These are phyloP conservation scores for Ascosphaera pollenicola DNA, from an alignment of 2,329 filamentous ascomycete species.

Conservation along the genomic window DNA sequence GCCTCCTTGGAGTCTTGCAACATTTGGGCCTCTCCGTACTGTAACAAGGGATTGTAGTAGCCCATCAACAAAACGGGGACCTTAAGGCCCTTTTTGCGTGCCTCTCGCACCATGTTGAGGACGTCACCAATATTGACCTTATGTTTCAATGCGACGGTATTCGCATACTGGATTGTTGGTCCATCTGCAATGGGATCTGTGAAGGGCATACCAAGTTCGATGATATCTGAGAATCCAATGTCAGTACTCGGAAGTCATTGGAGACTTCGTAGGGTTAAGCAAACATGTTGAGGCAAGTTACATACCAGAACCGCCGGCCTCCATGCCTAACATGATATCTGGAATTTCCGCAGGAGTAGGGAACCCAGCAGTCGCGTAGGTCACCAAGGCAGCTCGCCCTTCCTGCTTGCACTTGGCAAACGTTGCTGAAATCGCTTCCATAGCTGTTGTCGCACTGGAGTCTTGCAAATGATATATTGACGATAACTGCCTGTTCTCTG, in stretches of 20 bases:
- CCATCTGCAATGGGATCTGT: constrained; percentile 97
- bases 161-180: constrained; percentile 87
- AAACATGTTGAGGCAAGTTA: not conserved
- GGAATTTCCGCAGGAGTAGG: constrained; percentile 64
- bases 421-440: constrained; percentile 32
- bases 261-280: too few relatives aligned
- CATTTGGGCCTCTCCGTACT: constrained; percentile 81
- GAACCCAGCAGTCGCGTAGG: constrained; percentile 90
- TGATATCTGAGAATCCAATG: constrained; percentile 41
- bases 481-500: too few relatives aligned
- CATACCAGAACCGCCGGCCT: constrained; percentile 75
- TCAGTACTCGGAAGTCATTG: constrained; percentile 1
- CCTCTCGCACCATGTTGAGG: constrained; percentile 63
- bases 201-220: constrained; percentile 90
- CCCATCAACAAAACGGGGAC: constrained; percentile 88
- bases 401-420: constrained; percentile 36
- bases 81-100: constrained; percentile 53
- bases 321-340: constrained; percentile 67
- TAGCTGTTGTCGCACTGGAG: constrained; percentile 6
- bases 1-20: constrained; percentile 64
- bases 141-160: constrained; percentile 74
- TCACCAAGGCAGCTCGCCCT: constrained; percentile 59
- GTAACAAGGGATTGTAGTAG: constrained; percentile 92
- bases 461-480: too few relatives aligned
- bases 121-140: constrained; percentile 64